phyloP scores from a whole-genome alignment of 495 filamentous ascomycete genomes.

The Schizothecium vesticola region DNA sequence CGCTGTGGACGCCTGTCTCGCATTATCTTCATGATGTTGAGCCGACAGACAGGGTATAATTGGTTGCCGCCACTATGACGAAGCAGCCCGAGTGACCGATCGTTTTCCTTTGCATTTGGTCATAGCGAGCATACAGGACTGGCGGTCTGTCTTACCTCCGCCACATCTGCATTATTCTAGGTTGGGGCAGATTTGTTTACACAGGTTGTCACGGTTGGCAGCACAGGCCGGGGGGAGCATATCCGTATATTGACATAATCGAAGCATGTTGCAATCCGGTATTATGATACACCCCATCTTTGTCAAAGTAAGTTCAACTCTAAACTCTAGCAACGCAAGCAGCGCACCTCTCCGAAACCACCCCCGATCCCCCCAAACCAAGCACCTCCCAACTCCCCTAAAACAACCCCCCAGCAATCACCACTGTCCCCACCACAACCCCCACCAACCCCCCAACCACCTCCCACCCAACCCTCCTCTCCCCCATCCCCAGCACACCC shows the following conservation, averaged over 20 bases:
- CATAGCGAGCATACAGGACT: constrained; percentile 10
- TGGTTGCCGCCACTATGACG: not conserved
- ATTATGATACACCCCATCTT: not conserved
- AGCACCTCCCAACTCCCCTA: not conserved
- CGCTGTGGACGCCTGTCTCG: constrained; percentile 87
- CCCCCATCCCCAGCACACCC: not conserved
- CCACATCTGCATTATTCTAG: not conserved
- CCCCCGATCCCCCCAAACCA: too few species aligned
- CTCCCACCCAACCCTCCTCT: not conserved
- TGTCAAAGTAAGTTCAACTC: not conserved
- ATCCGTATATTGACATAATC: not conserved
- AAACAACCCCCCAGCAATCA: not conserved
- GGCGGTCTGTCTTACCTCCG: not conserved
- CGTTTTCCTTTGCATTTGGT: not conserved
- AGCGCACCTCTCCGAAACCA: not conserved
- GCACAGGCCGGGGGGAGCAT: not conserved
- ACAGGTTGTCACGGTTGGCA: not conserved
- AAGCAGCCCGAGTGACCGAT: not conserved
- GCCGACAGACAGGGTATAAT: not conserved
- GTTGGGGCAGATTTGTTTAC: not conserved
- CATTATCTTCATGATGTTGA: constrained; percentile 52
- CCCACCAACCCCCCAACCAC: not conserved
- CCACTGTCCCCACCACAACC: not conserved
- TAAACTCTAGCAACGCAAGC: not conserved
- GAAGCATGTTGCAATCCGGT: not conserved